These are phyloP conservation scores for Solanum pennellii DNA, from an alignment of 257 asterid genomes.

Conservation along the genomic window DNA sequence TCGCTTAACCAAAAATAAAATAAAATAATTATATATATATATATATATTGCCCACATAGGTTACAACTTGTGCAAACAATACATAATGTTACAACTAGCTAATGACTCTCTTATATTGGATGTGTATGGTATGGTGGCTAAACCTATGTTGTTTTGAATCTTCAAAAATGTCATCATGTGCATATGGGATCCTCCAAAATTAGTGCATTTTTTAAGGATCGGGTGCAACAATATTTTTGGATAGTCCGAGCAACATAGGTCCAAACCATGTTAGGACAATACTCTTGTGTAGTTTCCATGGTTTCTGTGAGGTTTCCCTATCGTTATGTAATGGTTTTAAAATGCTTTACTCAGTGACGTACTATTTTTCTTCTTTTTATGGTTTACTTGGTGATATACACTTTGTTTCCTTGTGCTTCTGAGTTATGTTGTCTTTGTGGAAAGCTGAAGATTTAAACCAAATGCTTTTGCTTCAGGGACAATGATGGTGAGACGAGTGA, in stretches of 20 bases:
- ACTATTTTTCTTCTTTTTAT: background rate
- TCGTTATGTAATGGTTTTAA: background rate
- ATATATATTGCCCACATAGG: background rate
- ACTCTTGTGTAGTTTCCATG: background rate
- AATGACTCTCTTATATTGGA: background rate
- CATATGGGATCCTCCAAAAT: background rate
- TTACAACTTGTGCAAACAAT: background rate
- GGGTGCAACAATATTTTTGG: background rate
- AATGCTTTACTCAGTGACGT: background rate
- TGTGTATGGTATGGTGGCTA: background rate
- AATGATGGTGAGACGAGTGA: background rate
- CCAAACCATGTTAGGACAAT: background rate
- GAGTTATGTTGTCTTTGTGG: background rate
- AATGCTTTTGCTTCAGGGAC: background rate
- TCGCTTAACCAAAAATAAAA: too few species aligned
- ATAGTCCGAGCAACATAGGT: background rate
- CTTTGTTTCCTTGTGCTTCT: background rate
- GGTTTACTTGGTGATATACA: background rate
- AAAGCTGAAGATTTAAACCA: background rate
- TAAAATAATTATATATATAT: too few species aligned
- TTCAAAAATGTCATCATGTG: background rate
- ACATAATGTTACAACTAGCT: background rate
- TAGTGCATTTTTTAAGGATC: background rate
- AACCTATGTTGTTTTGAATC: background rate
- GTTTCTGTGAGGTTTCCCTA: background rate